Percentiles rank a stretch among this genome's conserved stretches.
phyloP scores from a whole-genome alignment of 2,329 filamentous ascomycete genomes.

The Penicillium sp. region DNA sequence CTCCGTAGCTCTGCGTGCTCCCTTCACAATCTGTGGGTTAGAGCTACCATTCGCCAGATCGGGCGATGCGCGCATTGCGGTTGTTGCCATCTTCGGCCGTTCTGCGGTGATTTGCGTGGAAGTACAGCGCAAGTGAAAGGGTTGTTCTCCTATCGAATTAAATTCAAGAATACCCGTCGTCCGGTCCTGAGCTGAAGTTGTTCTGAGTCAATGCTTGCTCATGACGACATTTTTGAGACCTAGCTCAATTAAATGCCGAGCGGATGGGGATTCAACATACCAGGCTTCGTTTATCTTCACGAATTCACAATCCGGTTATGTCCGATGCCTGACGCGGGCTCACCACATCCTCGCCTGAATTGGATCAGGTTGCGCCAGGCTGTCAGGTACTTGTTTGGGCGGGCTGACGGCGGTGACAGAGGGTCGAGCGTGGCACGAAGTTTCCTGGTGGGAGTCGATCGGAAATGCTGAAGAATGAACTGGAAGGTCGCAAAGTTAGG shows the following conservation, averaged over 20 bases:
- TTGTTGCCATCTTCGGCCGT: constrained; percentile 23
- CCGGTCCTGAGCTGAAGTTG: constrained; percentile 18
- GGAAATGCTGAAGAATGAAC: constrained; percentile 14
- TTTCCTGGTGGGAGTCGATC: not conserved
- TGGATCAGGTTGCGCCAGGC: constrained; percentile 13
- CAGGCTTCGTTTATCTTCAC: not conserved
- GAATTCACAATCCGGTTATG: constrained; percentile 15
- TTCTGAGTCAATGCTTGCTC: constrained; percentile 20
- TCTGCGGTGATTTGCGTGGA: not conserved
- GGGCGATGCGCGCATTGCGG: constrained; percentile 26
- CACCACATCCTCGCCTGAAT: constrained; percentile 24
- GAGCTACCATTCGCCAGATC: constrained; percentile 29
- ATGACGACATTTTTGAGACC: constrained; percentile 14
- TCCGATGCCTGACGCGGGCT: constrained; percentile 29
- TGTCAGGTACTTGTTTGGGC: constrained; percentile 9
- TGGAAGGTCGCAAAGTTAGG: not conserved
- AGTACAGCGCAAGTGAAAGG: not conserved
- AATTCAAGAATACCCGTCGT: constrained; percentile 13
- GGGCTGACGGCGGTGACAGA: constrained; percentile 15
- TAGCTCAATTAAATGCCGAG: not conserved
- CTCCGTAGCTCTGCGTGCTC: constrained; percentile 14
- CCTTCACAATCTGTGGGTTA: constrained; percentile 18
- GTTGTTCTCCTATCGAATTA: not conserved
- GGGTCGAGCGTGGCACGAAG: constrained; percentile 13
- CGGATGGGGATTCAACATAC: constrained; percentile 16